Evolutionary conservation across 2,329 filamentous ascomycete genomes (phyloP), one percentile per base, ranked within the genome.

Genomic region (Trichoderma simmonsii): DNA sequence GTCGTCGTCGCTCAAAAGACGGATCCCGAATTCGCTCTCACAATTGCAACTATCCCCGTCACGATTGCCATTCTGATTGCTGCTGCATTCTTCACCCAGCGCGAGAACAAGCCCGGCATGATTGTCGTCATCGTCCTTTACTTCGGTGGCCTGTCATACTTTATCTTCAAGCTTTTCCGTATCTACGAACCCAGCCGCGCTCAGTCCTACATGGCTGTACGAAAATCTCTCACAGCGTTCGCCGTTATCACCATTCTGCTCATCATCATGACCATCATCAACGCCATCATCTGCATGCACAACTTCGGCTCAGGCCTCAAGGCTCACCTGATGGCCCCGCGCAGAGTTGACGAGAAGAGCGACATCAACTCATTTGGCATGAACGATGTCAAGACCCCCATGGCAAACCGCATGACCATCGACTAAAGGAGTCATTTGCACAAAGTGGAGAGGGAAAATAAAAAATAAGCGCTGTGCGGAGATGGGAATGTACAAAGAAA

Each of bases 121-220:
- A 83, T 91, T 69, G 78, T 85, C 75, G 90, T 94, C 79, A 95
- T 98, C 77, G 84, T 95, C 67, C 87, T 98, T 71, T 98, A 97
- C 83, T 91, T 97, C 75, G 94, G 92, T 74, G 95, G 91, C 51
- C 88, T 98, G 75, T 93, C 91, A 71, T 99, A 98, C 85, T 99
- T 99, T 86, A 88, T 97, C 80, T 99, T 98, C 89, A 99, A 99
- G 87, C 90, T 99, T 70, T 92, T 96, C 73, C 93, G 96, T 80
- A 99, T 99, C 90, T 99, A 97, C 82, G 90, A 92, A 76, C 84
- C 88, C 12, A 81, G 80, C 57, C 88, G 89, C 76, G 80, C 80
- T 66, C 70, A 80, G 1, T 86, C 89, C 75, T 99, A 98, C 84
- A 80, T 86, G 66, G 91, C 95, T 5, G 95, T 96, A 48, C 89